phyloP scores from a whole-genome alignment of 306 rosid genomes.

The Vigna trinervia region DNA sequence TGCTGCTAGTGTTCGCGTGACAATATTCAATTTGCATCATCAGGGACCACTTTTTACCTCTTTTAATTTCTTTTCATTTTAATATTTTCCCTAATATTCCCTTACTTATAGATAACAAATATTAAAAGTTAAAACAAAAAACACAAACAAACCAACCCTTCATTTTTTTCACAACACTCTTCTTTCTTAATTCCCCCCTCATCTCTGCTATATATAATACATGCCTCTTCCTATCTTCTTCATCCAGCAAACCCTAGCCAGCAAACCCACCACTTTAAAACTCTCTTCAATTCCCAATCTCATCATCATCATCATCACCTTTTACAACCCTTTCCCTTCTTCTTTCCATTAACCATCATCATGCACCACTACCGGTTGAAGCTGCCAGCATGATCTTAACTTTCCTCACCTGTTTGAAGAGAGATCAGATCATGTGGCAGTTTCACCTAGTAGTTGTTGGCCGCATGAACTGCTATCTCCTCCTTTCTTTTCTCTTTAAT shows the following conservation, averaged over 20 bases:
- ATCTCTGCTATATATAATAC: conserved; percentile 62
- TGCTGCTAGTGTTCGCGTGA: conserved; percentile 84
- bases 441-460: conserved; percentile 89
- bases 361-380: conserved; percentile 81
- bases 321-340: conserved; percentile 21
- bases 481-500: conserved; percentile 15
- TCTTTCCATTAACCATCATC: conserved; percentile 3
- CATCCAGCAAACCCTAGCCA: conserved; percentile 80
- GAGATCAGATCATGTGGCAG: conserved; percentile 99
- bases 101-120: conserved; percentile 46
- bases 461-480: conserved; percentile 46
- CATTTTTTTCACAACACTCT: neutral
- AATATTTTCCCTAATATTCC: conserved; percentile 49
- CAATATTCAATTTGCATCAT: conserved; percentile 85
- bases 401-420: conserved; percentile 60
- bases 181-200: conserved; percentile 20
- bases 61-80: conserved; percentile 45
- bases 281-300: conserved; percentile 35
- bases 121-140: conserved; percentile 33
- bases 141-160: neutral
- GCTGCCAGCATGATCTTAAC: conserved; percentile 99
- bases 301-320: conserved; percentile 27
- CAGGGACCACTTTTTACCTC: conserved; percentile 74
- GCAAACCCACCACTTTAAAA: conserved; percentile 33
- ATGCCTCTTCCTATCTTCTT: conserved; percentile 48